Base-by-base conservation (phyloP, 495 filamentous ascomycete species). In the Penicillium crystallinum region DNA sequence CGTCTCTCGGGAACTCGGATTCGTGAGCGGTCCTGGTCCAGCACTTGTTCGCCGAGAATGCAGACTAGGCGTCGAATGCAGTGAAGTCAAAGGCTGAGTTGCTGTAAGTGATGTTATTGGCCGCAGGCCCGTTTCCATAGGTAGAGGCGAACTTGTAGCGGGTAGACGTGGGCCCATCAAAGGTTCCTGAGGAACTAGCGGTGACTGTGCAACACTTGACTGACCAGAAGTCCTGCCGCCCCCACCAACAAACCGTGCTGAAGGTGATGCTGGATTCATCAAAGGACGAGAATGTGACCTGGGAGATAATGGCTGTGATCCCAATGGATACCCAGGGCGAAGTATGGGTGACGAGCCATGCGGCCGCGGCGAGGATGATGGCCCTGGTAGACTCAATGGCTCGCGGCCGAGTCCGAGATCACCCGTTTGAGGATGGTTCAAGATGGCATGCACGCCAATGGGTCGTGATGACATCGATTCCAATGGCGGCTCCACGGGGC, bases 261-360 rank as follows among this genome's bases (percentile, higher is more conserved):
- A 72, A 18, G 86, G 86, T 14, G 86, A 88, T 49, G 76, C 75
- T 18, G 87, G 85, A 30, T 81, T 84, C 58, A 88, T 72, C n/a
- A 83, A 76, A 48, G 76, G 75, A 42, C 82, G 76, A 18, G 67
- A 61, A 54, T 59, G 64, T 63, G 58, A 70, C 55, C 52, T 71
- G 39, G 67, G 67, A 46, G 63, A 78, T 43, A 72, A 63, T 4
- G 66, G 70, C 52, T 57, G 63, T 49, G 56, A 69, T 7, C 3
- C 23, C 18, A 75, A 58, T 46, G 72, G 64, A 44, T 57, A 68
- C 39, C 59, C 58, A 12, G 66, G 54, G 39, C 69, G 70, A 18
- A 63, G 56, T 22, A 64, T 56, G 5, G 75, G 61, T 4, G 69
- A 63, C 7, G 71, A 67, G 11, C 67, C 58, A 18, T 70, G 67